Evolutionary conservation across 768 basidiomycete species (phyloP).

Genomic region (Pleurotus djamor): DNA sequence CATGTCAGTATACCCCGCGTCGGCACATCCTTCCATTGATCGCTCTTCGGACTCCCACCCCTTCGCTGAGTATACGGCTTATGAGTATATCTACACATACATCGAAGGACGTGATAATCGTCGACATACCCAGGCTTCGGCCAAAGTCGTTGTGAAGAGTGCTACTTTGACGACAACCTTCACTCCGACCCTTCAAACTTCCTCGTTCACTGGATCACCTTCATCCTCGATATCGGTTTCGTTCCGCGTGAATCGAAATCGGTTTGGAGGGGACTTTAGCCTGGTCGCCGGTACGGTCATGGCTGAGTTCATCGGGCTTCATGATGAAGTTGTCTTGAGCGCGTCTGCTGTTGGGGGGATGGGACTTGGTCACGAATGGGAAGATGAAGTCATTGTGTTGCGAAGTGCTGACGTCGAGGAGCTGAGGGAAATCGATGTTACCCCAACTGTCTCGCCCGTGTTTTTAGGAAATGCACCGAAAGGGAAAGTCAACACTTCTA

Average conservation of each 20-base stretch:
- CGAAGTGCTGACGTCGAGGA: constrained; percentile 5
- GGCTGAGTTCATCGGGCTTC: neutral
- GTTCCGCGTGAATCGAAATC: constrained; percentile 2
- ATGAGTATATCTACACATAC: neutral
- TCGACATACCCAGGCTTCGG: neutral
- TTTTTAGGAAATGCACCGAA: neutral
- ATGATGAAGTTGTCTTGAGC: neutral
- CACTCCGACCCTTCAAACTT: neutral
- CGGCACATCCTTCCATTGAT: neutral
- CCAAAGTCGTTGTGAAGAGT: neutral
- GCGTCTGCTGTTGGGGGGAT: neutral
- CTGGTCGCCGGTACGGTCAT: neutral
- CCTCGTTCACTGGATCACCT: neutral
- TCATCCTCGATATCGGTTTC: neutral
- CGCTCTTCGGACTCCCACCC: neutral
- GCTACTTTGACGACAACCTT: neutral
- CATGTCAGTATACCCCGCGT: neutral
- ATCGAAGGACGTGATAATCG: neutral
- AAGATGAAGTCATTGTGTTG: constrained; percentile 2
- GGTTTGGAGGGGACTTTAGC: constrained; percentile 1
- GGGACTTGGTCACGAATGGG: neutral
- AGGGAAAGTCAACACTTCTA: neutral
- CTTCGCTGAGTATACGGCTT: neutral
- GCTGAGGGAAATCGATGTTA: neutral
- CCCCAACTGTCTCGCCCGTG: neutral